Percentiles rank a stretch among this genome's conserved stretches.
Evolutionary conservation across 2,329 filamentous ascomycete species (phyloP).

Genomic region (Trichophyton verrucosum): DNA sequence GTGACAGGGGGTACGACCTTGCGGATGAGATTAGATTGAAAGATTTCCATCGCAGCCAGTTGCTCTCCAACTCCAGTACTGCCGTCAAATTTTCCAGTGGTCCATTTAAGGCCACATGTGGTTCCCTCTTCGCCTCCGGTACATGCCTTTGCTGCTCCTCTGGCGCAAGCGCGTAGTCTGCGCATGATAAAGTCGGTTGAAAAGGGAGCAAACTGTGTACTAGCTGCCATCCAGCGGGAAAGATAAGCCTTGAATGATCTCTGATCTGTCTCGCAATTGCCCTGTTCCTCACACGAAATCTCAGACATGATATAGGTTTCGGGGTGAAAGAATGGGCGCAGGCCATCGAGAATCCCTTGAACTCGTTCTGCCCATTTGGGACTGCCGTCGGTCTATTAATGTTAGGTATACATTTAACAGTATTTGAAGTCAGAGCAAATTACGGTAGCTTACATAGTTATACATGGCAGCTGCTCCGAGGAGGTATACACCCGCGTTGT

Average conservation of each 20-base stretch:
- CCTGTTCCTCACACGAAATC: conserved; percentile 49
- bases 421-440: background rate
- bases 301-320: conserved; percentile 47
- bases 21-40: conserved; percentile 48
- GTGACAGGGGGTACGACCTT: conserved; percentile 40
- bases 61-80: conserved; percentile 54
- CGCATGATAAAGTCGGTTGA: conserved; percentile 45
- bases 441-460: conserved; percentile 39
- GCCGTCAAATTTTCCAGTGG: conserved; percentile 40
- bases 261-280: conserved; percentile 58
- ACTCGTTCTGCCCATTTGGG: conserved; percentile 45
- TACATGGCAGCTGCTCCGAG: conserved; percentile 56
- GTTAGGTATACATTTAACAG: conserved; percentile 12
- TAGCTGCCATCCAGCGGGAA: conserved; percentile 51
- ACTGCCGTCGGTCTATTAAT: conserved; percentile 27
- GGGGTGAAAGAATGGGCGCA: conserved; percentile 41
- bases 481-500: conserved; percentile 50
- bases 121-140: conserved; percentile 46
- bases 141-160: conserved; percentile 51
- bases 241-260: conserved; percentile 60
- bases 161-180: conserved; percentile 45
- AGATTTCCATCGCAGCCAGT: conserved; percentile 53
- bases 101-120: conserved; percentile 56
- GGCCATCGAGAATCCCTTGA: conserved; percentile 42
- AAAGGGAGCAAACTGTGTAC: conserved; percentile 51